Evolutionary conservation across 495 filamentous ascomycete species (phyloP).

Genomic region (Penicillium cinerascens): DNA sequence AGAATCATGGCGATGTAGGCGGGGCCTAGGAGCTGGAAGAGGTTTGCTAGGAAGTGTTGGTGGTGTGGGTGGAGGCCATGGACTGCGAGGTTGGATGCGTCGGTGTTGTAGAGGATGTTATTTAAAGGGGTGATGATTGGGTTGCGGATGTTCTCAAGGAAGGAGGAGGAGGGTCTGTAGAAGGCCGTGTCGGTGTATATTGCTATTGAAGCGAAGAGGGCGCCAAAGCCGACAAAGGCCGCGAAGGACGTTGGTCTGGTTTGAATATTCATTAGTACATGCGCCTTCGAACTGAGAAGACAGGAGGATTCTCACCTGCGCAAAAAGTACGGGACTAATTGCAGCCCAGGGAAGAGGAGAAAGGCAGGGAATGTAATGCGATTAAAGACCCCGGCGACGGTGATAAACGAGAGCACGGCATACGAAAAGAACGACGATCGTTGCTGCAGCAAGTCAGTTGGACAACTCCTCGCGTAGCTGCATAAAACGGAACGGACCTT

Average conservation of each 20-base stretch:
- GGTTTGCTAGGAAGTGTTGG: constrained; percentile 81
- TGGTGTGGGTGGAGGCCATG: constrained; percentile 92
- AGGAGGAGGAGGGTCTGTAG: constrained; percentile 58
- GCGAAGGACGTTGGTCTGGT: constrained; percentile 66
- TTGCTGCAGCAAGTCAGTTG: constrained; percentile 45
- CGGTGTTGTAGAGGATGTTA: constrained; percentile 83
- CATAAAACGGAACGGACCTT: constrained; percentile 52
- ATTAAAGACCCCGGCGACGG: constrained; percentile 87
- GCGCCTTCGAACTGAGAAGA: neutral
- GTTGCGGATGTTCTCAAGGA: constrained; percentile 47
- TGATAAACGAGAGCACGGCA: constrained; percentile 70
- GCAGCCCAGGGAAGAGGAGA: constrained; percentile 72
- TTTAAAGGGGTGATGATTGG: constrained; percentile 87
- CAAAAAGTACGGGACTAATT: constrained; percentile 78
- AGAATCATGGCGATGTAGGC: constrained; percentile 63
- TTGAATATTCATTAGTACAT: constrained; percentile 12
- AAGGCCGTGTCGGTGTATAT: constrained; percentile 80
- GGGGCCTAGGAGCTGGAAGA: constrained; percentile 89
- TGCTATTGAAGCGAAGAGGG: constrained; percentile 64
- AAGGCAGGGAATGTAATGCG: constrained; percentile 96
- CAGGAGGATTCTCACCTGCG: constrained; percentile 60
- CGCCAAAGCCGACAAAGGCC: constrained; percentile 54
- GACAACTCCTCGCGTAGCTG: constrained; percentile 1
- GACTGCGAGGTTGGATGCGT: constrained; percentile 70
- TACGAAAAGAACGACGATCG: constrained; percentile 71